Base-by-base conservation (phyloP, 495 filamentous ascomycete genomes). In the Neurospora tetrasperma region DNA sequence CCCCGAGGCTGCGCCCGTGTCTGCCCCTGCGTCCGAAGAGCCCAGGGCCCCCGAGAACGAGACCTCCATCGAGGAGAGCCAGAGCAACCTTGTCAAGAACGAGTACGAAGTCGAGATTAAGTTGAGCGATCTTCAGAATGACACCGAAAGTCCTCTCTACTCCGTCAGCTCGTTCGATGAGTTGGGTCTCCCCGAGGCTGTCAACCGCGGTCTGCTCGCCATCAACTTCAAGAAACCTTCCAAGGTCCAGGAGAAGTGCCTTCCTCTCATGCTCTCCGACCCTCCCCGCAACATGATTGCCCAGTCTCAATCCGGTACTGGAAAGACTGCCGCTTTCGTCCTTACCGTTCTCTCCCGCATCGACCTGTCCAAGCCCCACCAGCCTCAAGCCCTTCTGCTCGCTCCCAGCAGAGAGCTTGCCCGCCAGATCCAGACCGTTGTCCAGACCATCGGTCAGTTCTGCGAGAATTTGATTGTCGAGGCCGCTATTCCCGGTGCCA, bases 301-400 rank as follows among this genome's bases (percentile, higher is more conserved):
- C 27, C 96, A 99, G 80, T 98, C 96, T 39, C 96, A 99, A 82
- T 99, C 96, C 5, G 96, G 96, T 74, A 99, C 96, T 16, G 96
- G 96, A 73, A 99, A 99, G 84, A 99, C 96, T 11, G 96, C 96
- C 41, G 96, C 96, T 41, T 99, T 98, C 81, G 90, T 94, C 35
- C 88, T 97, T 71, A 98, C 96, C 54, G 92, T 97, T 71, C 87
- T 99, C 23, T 90, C 90, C 71, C 92, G 96, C 69, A 80, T 97
- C 76, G 92, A 98, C 75, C 84, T 94, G 66, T 82, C 77, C 23
- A 85, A 88, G 62, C 84, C 89, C n/a, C 83, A 81, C 18, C 83
- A 85, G 39, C 95, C 96, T 9, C 96, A 99, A 83, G 93, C 94
- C 23, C 82, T 99, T 18, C 90, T 94, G 69, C 88, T 99, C 23